A percentile compares a stretch with the other conserved stretches of the same genome.
Conservation (phyloP, 768 basidiomycete species). For the Lactarius akahatsu region DNA sequence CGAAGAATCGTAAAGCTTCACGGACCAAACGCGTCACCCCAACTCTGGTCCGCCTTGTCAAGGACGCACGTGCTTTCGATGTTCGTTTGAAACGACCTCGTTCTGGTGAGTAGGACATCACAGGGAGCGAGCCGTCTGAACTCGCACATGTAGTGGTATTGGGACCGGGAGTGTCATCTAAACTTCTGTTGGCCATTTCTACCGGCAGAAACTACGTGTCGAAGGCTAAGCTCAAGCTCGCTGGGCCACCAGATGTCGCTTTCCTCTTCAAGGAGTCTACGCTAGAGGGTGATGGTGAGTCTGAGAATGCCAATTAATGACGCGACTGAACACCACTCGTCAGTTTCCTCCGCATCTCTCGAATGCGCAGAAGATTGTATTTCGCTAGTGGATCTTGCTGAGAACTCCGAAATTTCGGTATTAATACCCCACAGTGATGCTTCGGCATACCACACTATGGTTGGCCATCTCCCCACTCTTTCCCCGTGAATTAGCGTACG, state of each 20-base stretch:
- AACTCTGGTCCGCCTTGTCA: conserved; percentile 58
- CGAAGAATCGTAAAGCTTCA: conserved; percentile 30
- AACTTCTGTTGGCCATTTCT: conserved; percentile 54
- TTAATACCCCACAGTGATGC: conserved; percentile 66
- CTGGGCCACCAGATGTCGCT: conserved; percentile 52
- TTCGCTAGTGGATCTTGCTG: conserved; percentile 47
- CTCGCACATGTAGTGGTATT: conserved; percentile 42
- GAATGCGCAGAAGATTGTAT: conserved; percentile 46
- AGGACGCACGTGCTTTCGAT: conserved; percentile 61
- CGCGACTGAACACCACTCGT: neutral
- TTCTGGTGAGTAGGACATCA: conserved; percentile 30
- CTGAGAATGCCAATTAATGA: neutral
- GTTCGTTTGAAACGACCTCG: conserved; percentile 60
- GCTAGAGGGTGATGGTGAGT: conserved; percentile 40
- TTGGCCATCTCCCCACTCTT: conserved; percentile 37
- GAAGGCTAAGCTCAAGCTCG: conserved; percentile 52
- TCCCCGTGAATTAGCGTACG: neutral
- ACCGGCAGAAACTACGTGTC: conserved; percentile 69
- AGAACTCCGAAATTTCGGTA: conserved; percentile 48
- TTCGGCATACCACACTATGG: conserved; percentile 60
- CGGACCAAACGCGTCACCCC: conserved; percentile 35
- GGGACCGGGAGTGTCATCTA: conserved; percentile 59
- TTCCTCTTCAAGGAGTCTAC: conserved; percentile 46
- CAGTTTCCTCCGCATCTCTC: conserved; percentile 32
- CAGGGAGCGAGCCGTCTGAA: conserved; percentile 19